Base-by-base conservation (phyloP, 2,329 filamentous ascomycete genomes). In the Coniochaeta sp. region DNA sequence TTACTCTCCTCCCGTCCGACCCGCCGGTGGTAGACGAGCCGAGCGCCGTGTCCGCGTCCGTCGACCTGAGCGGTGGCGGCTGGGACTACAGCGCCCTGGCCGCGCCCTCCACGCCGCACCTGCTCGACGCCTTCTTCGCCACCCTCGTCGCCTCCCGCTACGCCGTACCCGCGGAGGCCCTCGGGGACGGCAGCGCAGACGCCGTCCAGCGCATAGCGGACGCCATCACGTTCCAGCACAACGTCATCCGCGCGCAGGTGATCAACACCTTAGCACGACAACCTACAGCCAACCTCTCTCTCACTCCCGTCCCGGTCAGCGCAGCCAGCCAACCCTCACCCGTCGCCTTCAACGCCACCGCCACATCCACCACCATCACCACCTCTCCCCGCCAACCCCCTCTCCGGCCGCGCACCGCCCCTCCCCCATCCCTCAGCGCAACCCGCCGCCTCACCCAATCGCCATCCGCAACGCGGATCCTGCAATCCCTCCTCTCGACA, bases 41-140 rank as follows among this genome's bases (percentile, higher is more conserved):
- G 14, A 60, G 58, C 17, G 38, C 36, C 2, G 19, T 64, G 58
- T 17, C 65, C 67, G 7, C 67, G 14, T 10, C 54, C 66, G 19
- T 61, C 66, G 9, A 57, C 8, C 24, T 52, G 12, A 63, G 47
- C 40, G 65, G 72, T 7, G 62, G 68, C 42, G 62, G 68, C 42
- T 55, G 30, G 30, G 47, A 52, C 47, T 76, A 75, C 62, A 63
- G 64, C 8, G 57, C 62, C 2, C 66, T 75, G 2, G 64, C 47
- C 22, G 68, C 68, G 16, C 58, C 69, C 5, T 60, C 69, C 1
- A 65, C 70, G 1, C 50, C 64, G 4, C 64, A 70, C 17, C 63
- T 71, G 5, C 64, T 75, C 5, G 72, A 75, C 55, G 55, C 67
- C 0, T 77, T 75, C 65, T 76, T 77, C 62, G 65, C 67, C 1